A percentile compares a stretch with the other conserved stretches of the same genome.
Conservation (phyloP, 2,329 filamentous ascomycete genomes). For the Helminthosporium solani region DNA sequence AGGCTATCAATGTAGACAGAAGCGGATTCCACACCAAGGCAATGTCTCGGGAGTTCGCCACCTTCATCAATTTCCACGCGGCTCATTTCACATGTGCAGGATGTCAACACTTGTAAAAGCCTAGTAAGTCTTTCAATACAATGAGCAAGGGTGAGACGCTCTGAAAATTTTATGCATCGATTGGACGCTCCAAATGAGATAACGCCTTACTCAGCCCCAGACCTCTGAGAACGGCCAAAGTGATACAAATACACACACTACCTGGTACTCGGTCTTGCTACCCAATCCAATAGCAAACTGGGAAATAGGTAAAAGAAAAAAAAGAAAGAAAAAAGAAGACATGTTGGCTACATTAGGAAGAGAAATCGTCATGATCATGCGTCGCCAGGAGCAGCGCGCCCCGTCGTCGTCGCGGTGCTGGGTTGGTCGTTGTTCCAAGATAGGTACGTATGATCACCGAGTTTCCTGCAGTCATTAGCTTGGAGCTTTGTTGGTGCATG, state of each 20-base stretch:
- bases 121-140: slow-evolving; percentile 15
- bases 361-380: slow-evolving; percentile 27
- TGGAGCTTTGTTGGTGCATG: not conserved
- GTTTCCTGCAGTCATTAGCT: slow-evolving; percentile 65
- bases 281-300: slow-evolving; percentile 20
- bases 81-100: not conserved
- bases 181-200: slow-evolving; percentile 19
- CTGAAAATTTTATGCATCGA: slow-evolving; percentile 21
- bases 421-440: slow-evolving; percentile 83
- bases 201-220: slow-evolving; percentile 35
- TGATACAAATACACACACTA: slow-evolving; percentile 34
- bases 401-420: slow-evolving; percentile 55
- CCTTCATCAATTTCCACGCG: not conserved
- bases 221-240: slow-evolving; percentile 19
- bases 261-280: slow-evolving; percentile 18
- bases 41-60: slow-evolving; percentile 23
- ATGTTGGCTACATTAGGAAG: slow-evolving; percentile 16
- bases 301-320: too few relatives aligned
- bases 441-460: slow-evolving; percentile 95
- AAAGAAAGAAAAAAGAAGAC: slow-evolving; percentile 15
- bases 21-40: slow-evolving; percentile 22
- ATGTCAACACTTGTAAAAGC: slow-evolving; percentile 6
- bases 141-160: slow-evolving; percentile 14
- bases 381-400: slow-evolving; percentile 40
- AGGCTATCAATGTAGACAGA: slow-evolving; percentile 21